phyloP scores from a whole-genome alignment of 1,284 basidiomycete species.

The Agaricales sp. region DNA sequence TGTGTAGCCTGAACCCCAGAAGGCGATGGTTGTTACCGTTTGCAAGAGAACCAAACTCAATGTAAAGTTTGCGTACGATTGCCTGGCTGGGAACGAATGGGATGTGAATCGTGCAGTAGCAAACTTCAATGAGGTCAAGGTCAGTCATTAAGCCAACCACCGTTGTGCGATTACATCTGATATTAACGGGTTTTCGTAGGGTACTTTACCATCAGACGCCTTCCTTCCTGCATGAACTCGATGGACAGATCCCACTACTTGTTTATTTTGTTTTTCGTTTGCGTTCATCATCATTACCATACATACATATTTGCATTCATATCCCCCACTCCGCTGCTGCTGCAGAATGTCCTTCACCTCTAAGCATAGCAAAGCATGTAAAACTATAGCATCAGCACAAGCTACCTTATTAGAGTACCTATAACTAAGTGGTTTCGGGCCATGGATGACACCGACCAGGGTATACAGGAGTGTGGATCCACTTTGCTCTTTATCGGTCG shows the following conservation, averaged over 20 bases:
- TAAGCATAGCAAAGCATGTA: too few species aligned
- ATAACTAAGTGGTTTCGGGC: too few species aligned
- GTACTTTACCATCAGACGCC: constrained; percentile 16
- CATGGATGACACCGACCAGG: too few species aligned
- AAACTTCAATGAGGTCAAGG: constrained; percentile 81
- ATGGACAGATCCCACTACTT: not conserved
- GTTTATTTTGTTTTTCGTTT: not conserved
- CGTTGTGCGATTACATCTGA: too few species aligned
- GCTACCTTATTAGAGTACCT: too few species aligned
- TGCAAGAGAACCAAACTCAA: constrained; percentile 67
- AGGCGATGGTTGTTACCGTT: constrained; percentile 55
- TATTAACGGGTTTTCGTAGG: too few species aligned
- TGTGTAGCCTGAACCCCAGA: constrained; percentile 54
- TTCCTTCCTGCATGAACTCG: constrained; percentile 9
- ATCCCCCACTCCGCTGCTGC: too few species aligned
- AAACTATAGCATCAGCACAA: too few species aligned
- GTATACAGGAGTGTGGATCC: too few species aligned
- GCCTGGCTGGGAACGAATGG: constrained; percentile 76
- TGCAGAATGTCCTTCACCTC: too few species aligned
- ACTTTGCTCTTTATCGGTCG: too few species aligned
- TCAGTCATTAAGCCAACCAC: constrained; percentile 25
- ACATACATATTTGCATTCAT: too few species aligned
- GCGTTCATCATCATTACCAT: not conserved
- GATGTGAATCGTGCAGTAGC: constrained; percentile 62
- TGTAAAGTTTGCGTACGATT: constrained; percentile 68